phyloP scores from a whole-genome alignment of 257 asterid genomes.

The Echium plantagineum region DNA sequence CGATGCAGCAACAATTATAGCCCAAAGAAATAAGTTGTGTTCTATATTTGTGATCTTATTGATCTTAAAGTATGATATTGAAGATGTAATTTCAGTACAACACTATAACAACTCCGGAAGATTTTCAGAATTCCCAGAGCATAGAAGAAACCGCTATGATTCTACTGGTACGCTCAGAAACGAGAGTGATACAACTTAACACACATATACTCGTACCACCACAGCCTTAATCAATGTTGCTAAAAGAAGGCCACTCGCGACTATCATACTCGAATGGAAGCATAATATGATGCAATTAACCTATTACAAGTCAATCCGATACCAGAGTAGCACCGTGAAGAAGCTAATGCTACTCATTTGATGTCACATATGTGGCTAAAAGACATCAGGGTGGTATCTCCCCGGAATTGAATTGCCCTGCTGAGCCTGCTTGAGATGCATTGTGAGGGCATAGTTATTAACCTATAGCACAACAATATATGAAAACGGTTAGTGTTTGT shows the following conservation, averaged over 20 bases:
- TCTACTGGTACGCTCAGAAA: background rate
- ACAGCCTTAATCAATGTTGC: background rate
- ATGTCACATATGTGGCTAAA: slow-evolving; percentile 22
- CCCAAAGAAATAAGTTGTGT: background rate
- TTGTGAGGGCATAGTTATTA: slow-evolving; percentile 59
- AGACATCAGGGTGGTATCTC: slow-evolving; percentile 72
- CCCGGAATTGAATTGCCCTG: slow-evolving; percentile 64
- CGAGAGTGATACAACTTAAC: background rate
- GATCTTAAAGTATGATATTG: background rate
- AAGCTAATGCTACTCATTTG: slow-evolving; percentile 1
- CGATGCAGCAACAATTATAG: no score
- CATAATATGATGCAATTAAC: background rate
- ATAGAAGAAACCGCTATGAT: background rate
- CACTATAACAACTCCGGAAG: background rate
- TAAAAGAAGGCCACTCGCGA: background rate
- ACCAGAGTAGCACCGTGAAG: slow-evolving; percentile 1
- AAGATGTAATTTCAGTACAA: background rate
- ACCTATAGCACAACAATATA: slow-evolving; percentile 29
- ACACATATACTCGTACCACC: background rate
- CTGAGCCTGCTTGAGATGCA: slow-evolving; percentile 92
- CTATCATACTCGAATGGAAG: background rate
- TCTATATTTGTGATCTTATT: background rate
- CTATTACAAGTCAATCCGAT: background rate
- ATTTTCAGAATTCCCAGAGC: background rate
- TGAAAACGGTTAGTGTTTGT: background rate